Conservation (phyloP, 1,284 basidiomycete species). For the Trichosporon ovoides region DNA sequence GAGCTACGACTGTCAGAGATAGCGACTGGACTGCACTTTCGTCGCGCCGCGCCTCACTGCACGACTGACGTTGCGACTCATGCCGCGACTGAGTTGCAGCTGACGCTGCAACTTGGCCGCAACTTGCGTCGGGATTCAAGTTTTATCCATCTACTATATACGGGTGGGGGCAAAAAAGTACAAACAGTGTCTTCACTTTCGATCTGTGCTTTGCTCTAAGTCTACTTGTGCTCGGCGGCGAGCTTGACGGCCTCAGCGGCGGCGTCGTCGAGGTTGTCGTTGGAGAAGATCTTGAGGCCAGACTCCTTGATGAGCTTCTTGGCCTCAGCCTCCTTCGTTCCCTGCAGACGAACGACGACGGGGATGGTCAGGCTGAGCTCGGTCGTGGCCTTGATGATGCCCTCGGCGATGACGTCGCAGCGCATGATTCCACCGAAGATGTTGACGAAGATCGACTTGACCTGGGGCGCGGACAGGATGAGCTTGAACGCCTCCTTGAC, state of each 20-base stretch:
- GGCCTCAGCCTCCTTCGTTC: constrained; percentile 92
- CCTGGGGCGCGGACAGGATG: constrained; percentile 79
- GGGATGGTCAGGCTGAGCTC: constrained; percentile 83
- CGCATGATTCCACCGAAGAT: constrained; percentile 92
- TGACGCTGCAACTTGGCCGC: too few relatives aligned
- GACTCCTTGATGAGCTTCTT: constrained; percentile 90
- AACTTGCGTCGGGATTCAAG: too few relatives aligned
- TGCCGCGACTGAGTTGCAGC: too few relatives aligned
- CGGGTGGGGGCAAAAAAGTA: neutral
- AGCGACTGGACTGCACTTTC: too few relatives aligned
- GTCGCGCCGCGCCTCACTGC: too few relatives aligned
- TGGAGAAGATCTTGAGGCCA: constrained; percentile 74
- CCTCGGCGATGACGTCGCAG: constrained; percentile 92
- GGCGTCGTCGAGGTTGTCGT: constrained; percentile 53
- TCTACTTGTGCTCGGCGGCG: constrained; percentile 42
- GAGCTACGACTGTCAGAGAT: too few relatives aligned
- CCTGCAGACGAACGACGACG: constrained; percentile 89
- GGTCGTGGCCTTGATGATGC: constrained; percentile 95
- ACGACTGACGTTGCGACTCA: too few relatives aligned
- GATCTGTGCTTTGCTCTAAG: neutral
- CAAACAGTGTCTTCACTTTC: neutral
- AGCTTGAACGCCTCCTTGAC: constrained; percentile 99
- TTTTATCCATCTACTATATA: constrained; percentile 6
- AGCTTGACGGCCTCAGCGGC: constrained; percentile 77
- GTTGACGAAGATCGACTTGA: constrained; percentile 99